Percentiles rank a stretch among this genome's conserved stretches.
Conservation (phyloP, 148 eudicot species). For the Pouteria glomerata region DNA sequence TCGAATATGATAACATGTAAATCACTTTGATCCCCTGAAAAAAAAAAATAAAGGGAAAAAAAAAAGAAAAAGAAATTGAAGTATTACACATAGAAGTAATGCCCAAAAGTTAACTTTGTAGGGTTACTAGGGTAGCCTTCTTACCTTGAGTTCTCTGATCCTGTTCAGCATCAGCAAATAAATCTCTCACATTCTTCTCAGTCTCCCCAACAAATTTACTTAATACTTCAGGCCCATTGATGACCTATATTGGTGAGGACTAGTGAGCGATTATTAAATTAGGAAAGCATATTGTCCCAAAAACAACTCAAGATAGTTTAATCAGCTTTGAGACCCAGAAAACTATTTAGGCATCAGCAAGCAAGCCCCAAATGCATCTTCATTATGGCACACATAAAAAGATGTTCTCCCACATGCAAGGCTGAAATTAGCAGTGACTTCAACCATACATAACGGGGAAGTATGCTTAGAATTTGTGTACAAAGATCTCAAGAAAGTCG, state of each 20-base stretch:
- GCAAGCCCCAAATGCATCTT: conserved; percentile 1
- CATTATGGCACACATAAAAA: background rate
- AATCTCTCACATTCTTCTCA: conserved; percentile 96
- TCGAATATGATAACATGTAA: conserved; percentile 98
- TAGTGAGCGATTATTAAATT: no score
- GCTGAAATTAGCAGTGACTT: background rate
- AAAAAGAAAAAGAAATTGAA: conserved; percentile 18
- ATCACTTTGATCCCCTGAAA: conserved; percentile 98
- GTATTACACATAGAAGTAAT: background rate
- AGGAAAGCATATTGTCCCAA: conserved; percentile 1
- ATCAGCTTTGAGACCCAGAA: background rate
- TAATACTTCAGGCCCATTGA: conserved; percentile 97
- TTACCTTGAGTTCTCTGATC: conserved; percentile 83
- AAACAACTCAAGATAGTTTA: background rate
- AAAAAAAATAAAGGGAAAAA: no score
- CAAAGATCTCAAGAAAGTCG: background rate
- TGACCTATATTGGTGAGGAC: conserved; percentile 43
- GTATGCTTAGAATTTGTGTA: background rate
- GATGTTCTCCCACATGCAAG: background rate
- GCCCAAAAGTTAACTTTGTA: background rate
- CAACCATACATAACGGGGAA: background rate
- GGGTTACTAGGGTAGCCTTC: background rate
- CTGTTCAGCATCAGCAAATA: conserved; percentile 98
- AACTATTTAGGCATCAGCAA: no score
- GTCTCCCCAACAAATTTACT: conserved; percentile 99